Base-by-base conservation (phyloP, 495 filamentous ascomycete species). In the Penicillium desertorum region DNA sequence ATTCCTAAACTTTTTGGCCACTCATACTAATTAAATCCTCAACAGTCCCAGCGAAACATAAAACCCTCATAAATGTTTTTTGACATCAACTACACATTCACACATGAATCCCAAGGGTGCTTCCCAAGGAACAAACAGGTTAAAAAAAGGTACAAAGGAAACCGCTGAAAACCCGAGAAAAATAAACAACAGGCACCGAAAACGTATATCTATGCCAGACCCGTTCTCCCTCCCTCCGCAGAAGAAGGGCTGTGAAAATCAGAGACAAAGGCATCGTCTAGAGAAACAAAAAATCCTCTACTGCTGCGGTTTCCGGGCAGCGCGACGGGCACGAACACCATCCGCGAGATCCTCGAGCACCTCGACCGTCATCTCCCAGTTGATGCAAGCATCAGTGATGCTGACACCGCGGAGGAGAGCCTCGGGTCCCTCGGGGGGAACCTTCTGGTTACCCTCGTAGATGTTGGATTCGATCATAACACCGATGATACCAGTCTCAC, bases 401-500 rank as follows among this genome's bases (percentile, higher is more conserved):
- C 87, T 91, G 62, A 98, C 91, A 65, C 94, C 94, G 78, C 90
- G 91, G 78, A 90, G 89, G 39, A 98, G 78, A 29, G 75, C 88
- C 0, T 82, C 71, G 10, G 87, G 88, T 20, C 93, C 93, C 68
- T 91, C 92, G 17, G 85, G 65, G 2, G 94, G 91, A 10, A 96
- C 90, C 75, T 96, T 96, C 74, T 98, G 94, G 79, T 88, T 81
- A 66, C 94, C 94, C 77, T 96, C 94, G 69, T 91, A 83, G 81
- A 98, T 91, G 75, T 98, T 94, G 64, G 90, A 95, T 77, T 98
- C 94, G 64, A 98, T 96, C 94, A 98, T 98, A 60, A 98, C 88
- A 61, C 93, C 94, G 60, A 98, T 81, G 66, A 98, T 96, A 54
- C 82, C 89, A 48, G 82, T 86, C 76, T 98, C 89, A 42, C 94